phyloP scores from a whole-genome alignment of 1,284 basidiomycete species.

The Sporisorium reilianum region DNA sequence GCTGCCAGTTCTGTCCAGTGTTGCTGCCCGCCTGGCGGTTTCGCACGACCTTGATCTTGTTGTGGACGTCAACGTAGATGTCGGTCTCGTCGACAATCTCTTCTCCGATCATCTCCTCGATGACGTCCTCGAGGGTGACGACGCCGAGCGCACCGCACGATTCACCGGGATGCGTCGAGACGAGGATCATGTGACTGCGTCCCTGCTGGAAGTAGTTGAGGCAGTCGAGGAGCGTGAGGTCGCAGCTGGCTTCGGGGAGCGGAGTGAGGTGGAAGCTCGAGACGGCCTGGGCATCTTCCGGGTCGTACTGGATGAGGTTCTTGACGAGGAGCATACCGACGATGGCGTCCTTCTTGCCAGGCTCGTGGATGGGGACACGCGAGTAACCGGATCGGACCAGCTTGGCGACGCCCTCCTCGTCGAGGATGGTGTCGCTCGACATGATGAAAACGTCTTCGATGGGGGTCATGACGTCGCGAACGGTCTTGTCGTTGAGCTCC shows the following conservation, averaged over 20 bases:
- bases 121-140: slow-evolving; percentile 72
- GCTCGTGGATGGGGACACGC: slow-evolving; percentile 89
- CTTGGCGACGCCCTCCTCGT: slow-evolving; percentile 81
- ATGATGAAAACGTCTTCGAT: slow-evolving; percentile 82
- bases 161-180: slow-evolving; percentile 84
- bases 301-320: slow-evolving; percentile 90
- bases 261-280: slow-evolving; percentile 74
- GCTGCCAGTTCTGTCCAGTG: slow-evolving; percentile 58
- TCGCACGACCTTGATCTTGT: slow-evolving; percentile 63
- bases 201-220: slow-evolving; percentile 81
- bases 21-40: slow-evolving; percentile 30
- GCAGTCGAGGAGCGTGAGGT: slow-evolving; percentile 76
- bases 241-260: slow-evolving; percentile 88
- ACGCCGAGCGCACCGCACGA: slow-evolving; percentile 77
- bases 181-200: slow-evolving; percentile 88
- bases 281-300: slow-evolving; percentile 81
- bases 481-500: slow-evolving; percentile 74
- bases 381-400: slow-evolving; percentile 80
- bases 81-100: slow-evolving; percentile 69
- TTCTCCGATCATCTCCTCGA: slow-evolving; percentile 74
- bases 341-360: slow-evolving; percentile 81
- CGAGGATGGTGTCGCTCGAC: slow-evolving; percentile 81
- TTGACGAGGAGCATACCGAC: slow-evolving; percentile 81
- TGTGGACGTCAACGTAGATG: slow-evolving; percentile 66
- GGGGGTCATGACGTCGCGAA: slow-evolving; percentile 76